These are phyloP conservation scores for Solanum hybrid DNA, from an alignment of 305 asterid genomes.

Conservation along the genomic window DNA sequence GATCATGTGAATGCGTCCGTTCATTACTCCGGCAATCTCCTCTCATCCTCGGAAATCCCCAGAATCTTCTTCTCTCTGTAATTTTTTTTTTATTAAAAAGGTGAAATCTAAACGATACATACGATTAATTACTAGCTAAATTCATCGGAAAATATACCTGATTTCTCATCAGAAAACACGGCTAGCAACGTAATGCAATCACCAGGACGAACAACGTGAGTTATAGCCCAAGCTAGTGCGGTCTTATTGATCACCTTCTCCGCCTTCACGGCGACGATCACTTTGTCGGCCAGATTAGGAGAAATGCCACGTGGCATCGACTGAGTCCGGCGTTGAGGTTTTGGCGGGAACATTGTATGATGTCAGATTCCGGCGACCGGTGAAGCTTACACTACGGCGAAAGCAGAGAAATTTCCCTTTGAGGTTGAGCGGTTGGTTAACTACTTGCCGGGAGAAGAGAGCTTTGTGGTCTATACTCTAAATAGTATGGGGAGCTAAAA, in stretches of 20 bases:
- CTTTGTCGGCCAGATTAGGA: constrained; percentile 24
- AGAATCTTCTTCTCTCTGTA: constrained; percentile 42
- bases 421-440: constrained; percentile 8
- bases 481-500: background rate
- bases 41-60: constrained; percentile 45
- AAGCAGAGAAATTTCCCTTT: background rate
- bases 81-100: background rate
- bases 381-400: background rate
- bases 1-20: constrained; percentile 31
- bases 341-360: constrained; percentile 46
- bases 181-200: constrained; percentile 70
- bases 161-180: constrained; percentile 27
- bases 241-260: constrained; percentile 52
- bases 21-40: constrained; percentile 37
- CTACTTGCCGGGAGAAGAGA: background rate
- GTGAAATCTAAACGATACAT: background rate
- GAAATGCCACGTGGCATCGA: constrained; percentile 14
- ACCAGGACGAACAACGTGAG: constrained; percentile 62
- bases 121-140: background rate
- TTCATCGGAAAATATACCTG: constrained; percentile 15
- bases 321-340: constrained; percentile 7
- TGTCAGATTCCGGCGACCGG: constrained; percentile 1
- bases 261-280: constrained; percentile 76
- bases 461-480: background rate
- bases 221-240: constrained; percentile 74